Conservation (phyloP, 192 early-diverging fungal species). For the Allomyces javanicus region DNA sequence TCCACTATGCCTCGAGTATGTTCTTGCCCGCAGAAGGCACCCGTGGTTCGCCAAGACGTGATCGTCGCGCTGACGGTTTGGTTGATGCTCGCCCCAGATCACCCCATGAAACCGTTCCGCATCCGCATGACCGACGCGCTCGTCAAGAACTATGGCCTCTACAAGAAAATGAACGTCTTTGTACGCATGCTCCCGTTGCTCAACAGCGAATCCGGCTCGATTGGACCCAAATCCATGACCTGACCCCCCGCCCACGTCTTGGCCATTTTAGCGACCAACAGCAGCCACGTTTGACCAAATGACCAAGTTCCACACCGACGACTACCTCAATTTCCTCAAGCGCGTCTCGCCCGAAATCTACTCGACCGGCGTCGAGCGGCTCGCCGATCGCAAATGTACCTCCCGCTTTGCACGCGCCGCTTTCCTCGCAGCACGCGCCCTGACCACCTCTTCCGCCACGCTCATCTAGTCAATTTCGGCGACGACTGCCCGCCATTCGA, state of each 20-base stretch:
- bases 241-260: too few species aligned
- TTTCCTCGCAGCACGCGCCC: too few species aligned
- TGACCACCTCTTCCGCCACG: not conserved
- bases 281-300: constrained; percentile 72
- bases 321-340: constrained; percentile 76
- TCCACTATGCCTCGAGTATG: not conserved
- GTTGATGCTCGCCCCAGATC: constrained; percentile 41
- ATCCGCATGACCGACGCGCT: constrained; percentile 86
- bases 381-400: too few species aligned
- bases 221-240: too few species aligned
- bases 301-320: constrained; percentile 81
- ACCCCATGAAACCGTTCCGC: constrained; percentile 96
- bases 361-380: constrained; percentile 16
- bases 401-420: too few species aligned
- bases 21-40: not conserved
- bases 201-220: too few species aligned
- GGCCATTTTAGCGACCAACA: constrained; percentile 34
- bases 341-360: constrained; percentile 54
- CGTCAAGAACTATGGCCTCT: constrained; percentile 75
- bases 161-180: constrained; percentile 72
- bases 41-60: too few species aligned
- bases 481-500: constrained; percentile 95
- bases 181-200: constrained; percentile 13
- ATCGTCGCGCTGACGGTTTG: too few species aligned
- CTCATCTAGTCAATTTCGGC: constrained; percentile 48